phyloP scores from a whole-genome alignment of 2,329 filamentous ascomycete species.

The Alternaria gansuensis region DNA sequence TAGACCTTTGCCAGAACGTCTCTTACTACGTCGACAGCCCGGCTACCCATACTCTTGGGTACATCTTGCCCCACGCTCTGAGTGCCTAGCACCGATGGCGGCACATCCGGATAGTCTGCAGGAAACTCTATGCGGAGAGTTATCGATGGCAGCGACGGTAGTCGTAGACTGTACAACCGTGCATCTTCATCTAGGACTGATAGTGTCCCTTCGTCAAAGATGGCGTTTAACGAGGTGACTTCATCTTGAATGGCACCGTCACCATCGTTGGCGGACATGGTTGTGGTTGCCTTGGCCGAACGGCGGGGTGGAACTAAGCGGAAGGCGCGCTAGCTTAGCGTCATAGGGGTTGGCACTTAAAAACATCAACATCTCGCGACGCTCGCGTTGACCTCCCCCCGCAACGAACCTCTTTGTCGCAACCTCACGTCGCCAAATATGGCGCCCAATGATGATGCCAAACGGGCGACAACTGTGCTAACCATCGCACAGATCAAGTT shows the following conservation, averaged over 20 bases:
- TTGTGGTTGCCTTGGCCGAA: constrained; percentile 24
- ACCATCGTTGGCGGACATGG: constrained; percentile 42
- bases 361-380: constrained; percentile 21
- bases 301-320: constrained; percentile 25
- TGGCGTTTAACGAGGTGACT: constrained; percentile 82
- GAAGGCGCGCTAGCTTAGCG: constrained; percentile 25
- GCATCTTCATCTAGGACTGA: constrained; percentile 34
- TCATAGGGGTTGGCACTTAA: constrained; percentile 4
- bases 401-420: constrained; percentile 16
- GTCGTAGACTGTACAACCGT: constrained; percentile 62
- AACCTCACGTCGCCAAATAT: constrained; percentile 22
- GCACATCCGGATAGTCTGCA: constrained; percentile 74
- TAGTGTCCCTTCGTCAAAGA: constrained; percentile 76
- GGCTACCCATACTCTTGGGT: constrained; percentile 74
- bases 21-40: constrained; percentile 73
- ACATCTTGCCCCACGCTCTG: constrained; percentile 76
- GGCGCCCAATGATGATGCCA: constrained; percentile 35
- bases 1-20: constrained; percentile 74
- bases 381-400: constrained; percentile 2
- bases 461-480: constrained; percentile 35
- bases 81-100: constrained; percentile 78
- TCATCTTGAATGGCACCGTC: constrained; percentile 70
- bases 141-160: constrained; percentile 69
- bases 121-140: constrained; percentile 72
- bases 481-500: constrained; percentile 44